phyloP scores from a whole-genome alignment of 495 filamentous ascomycete species.

The Friedmanniomyces simplex region DNA sequence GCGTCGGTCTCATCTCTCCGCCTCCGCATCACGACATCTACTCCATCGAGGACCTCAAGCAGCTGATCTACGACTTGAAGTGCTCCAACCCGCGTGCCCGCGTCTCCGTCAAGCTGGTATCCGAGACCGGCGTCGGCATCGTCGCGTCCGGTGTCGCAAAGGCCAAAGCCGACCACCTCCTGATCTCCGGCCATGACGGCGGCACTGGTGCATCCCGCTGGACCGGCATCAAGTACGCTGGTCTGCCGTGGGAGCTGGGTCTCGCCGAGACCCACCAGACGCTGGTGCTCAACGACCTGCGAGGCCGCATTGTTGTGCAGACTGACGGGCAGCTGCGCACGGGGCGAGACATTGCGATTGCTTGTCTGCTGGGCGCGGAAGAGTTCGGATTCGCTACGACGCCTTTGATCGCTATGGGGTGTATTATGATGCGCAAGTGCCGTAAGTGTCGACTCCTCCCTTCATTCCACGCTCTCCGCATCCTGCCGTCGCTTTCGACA shows the following conservation, averaged over 20 bases:
- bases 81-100: constrained; percentile 91
- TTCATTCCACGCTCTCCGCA: no score
- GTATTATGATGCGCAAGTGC: constrained; percentile 87
- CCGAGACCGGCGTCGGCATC: constrained; percentile 95
- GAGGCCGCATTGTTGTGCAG: constrained; percentile 93
- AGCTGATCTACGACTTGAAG: constrained; percentile 97
- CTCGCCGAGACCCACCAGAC: constrained; percentile 98
- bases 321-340: constrained; percentile 95
- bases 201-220: constrained; percentile 96
- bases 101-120: constrained; percentile 97
- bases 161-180: constrained; percentile 94
- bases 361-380: constrained; percentile 91
- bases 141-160: constrained; percentile 98
- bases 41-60: constrained; percentile 97
- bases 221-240: constrained; percentile 99
- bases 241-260: constrained; percentile 96
- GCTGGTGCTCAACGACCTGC: constrained; percentile 93
- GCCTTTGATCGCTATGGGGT: constrained; percentile 94
- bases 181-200: constrained; percentile 97
- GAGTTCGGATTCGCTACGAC: constrained; percentile 99
- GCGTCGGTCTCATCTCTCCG: constrained; percentile 96
- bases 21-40: constrained; percentile 99
- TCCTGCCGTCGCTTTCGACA: no score
- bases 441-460: no score
- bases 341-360: constrained; percentile 90